Evolutionary conservation across 2,329 filamentous ascomycete species (phyloP).

Genomic region (Hymenoscyphus scutula): DNA sequence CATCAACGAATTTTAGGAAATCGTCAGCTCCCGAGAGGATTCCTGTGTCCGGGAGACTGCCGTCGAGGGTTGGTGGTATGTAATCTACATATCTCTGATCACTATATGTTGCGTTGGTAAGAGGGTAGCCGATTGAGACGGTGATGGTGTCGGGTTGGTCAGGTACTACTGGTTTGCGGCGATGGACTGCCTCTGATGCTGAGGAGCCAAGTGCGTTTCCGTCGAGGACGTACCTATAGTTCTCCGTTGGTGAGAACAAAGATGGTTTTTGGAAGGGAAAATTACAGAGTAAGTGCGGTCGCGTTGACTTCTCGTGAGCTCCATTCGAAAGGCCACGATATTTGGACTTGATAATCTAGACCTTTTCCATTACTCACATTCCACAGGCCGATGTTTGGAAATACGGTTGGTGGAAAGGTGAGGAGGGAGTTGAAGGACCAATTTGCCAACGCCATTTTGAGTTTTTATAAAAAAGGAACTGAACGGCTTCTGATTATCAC

Average conservation of each 20-base stretch:
- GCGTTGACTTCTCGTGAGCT: neutral
- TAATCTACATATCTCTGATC: neutral
- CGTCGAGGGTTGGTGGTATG: neutral
- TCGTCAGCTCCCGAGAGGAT: neutral
- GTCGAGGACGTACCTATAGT: constrained; percentile 4
- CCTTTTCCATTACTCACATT: constrained; percentile 4
- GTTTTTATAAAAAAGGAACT: no score
- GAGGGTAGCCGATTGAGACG: constrained; percentile 2
- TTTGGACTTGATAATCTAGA: constrained; percentile 4
- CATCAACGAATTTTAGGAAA: neutral
- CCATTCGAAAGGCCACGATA: constrained; percentile 2
- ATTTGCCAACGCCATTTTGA: neutral
- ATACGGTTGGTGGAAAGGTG: constrained; percentile 2
- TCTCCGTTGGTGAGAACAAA: neutral
- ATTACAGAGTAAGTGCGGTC: constrained; percentile 4
- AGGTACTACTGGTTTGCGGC: neutral
- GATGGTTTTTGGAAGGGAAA: neutral
- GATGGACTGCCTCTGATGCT: neutral
- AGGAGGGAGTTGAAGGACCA: neutral
- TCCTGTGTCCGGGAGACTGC: neutral
- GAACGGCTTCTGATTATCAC: neutral
- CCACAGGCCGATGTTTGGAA: neutral
- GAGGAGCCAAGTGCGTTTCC: neutral
- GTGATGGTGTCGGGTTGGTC: neutral
- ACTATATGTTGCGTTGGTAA: neutral